phyloP scores from a whole-genome alignment of 208 protist species.

The Polymyxa betae region DNA sequence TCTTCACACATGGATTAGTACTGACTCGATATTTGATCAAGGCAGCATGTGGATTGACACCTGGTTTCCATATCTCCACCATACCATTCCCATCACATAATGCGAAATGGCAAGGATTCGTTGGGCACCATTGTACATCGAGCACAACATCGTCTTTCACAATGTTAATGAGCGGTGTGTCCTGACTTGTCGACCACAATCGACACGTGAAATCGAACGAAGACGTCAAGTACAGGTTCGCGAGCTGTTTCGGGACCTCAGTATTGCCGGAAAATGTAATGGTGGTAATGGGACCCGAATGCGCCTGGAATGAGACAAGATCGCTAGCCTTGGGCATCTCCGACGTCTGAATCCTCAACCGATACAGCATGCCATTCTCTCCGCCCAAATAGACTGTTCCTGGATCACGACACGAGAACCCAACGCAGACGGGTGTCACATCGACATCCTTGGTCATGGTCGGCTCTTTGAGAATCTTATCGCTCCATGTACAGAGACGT shows the following conservation, averaged over 20 bases:
- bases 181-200: neutral
- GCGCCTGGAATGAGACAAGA: neutral
- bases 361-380: neutral
- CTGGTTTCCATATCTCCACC: neutral
- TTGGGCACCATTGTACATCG: neutral
- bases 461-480: slow-evolving; percentile 14
- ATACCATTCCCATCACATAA: neutral
- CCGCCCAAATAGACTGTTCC: neutral
- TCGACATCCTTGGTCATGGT: neutral
- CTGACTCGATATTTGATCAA: neutral
- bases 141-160: neutral
- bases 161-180: neutral
- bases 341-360: neutral
- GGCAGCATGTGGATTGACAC: neutral
- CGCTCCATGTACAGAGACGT: neutral
- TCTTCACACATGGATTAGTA: neutral
- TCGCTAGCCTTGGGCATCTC: neutral
- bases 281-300: neutral
- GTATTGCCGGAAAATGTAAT: neutral
- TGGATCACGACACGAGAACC: neutral
- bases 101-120: neutral
- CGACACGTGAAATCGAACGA: neutral
- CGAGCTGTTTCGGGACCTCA: neutral
- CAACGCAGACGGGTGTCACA: slow-evolving; percentile 1
- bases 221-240: neutral